These are phyloP conservation scores for Pseudogymnoascus sp. DNA, from an alignment of 2,329 filamentous ascomycete genomes.

Conservation along the genomic window DNA sequence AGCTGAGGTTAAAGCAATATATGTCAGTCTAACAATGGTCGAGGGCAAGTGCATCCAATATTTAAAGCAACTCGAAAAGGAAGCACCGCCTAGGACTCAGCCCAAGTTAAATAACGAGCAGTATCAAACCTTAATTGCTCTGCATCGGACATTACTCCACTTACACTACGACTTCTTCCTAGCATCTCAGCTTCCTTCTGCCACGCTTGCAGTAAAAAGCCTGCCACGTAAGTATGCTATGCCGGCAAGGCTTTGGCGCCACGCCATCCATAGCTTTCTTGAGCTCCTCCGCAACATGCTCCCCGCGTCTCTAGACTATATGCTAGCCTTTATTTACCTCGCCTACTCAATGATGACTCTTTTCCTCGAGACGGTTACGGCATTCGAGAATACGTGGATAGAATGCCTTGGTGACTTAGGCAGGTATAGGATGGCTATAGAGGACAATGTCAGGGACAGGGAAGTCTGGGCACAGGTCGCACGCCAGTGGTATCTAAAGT, in stretches of 20 bases:
- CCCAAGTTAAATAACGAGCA: constrained; percentile 54
- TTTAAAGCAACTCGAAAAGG: constrained; percentile 50
- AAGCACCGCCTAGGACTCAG: constrained; percentile 36
- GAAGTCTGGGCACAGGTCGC: constrained; percentile 77
- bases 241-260: constrained; percentile 90
- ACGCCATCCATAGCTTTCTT: constrained; percentile 80
- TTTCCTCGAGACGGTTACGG: constrained; percentile 74
- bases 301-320: constrained; percentile 73
- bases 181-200: constrained; percentile 77
- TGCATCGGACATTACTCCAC: constrained; percentile 73
- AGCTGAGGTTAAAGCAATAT: constrained; percentile 75
- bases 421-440: constrained; percentile 81
- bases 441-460: constrained; percentile 66
- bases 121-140: constrained; percentile 74
- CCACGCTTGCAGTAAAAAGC: constrained; percentile 56
- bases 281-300: constrained; percentile 68
- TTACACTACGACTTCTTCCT: constrained; percentile 84
- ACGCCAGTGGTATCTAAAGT: constrained; percentile 75
- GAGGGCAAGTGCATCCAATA: constrained; percentile 84
- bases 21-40: constrained; percentile 75
- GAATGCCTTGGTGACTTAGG: constrained; percentile 84
- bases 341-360: constrained; percentile 87
- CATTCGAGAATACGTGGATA: constrained; percentile 84
- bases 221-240: constrained; percentile 79
- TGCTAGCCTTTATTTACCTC: constrained; percentile 83